A percentile compares a stretch with the other conserved stretches of the same genome.
Evolutionary conservation across 2,329 filamentous ascomycete species (phyloP).

Genomic region (Gremmenia infestans): DNA sequence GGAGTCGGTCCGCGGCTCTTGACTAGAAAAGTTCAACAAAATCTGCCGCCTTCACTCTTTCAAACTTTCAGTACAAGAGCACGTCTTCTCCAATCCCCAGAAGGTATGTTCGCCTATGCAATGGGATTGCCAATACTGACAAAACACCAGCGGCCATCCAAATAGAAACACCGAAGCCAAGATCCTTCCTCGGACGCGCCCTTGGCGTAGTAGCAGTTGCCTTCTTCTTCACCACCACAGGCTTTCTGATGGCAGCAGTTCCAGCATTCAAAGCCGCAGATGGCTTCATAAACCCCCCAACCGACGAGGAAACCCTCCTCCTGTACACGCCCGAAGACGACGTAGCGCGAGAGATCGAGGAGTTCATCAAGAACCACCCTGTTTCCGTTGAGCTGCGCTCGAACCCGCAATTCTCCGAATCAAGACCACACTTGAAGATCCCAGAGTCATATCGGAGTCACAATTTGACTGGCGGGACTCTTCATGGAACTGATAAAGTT

Average conservation of each 20-base stretch:
- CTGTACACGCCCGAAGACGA: constrained; percentile 58
- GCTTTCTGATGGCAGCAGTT: constrained; percentile 52
- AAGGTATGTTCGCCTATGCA: not conserved
- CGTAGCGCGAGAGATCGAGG: constrained; percentile 55
- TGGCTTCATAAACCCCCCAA: constrained; percentile 48
- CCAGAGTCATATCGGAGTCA: constrained; percentile 63
- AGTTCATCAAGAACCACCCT: constrained; percentile 70
- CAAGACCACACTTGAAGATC: constrained; percentile 83
- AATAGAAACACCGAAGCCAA: constrained; percentile 16
- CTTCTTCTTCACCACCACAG: constrained; percentile 43
- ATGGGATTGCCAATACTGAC: not conserved
- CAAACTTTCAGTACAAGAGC: constrained; percentile 8
- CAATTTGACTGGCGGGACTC: constrained; percentile 76
- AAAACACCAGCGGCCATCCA: constrained; percentile 5
- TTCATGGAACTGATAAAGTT: constrained; percentile 70
- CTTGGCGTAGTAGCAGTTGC: constrained; percentile 43
- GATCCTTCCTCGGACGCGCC: constrained; percentile 41
- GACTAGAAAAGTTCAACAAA: constrained; percentile 1
- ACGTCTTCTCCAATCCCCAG: not conserved
- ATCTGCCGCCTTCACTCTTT: not conserved
- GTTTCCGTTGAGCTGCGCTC: constrained; percentile 64
- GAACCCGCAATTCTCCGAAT: constrained; percentile 64
- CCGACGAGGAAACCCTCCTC: constrained; percentile 68
- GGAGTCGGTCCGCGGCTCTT: not conserved
- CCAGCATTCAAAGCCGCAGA: constrained; percentile 47